phyloP scores from a whole-genome alignment of 1,284 basidiomycete genomes.

The Filobasidium uniguttulatum region DNA sequence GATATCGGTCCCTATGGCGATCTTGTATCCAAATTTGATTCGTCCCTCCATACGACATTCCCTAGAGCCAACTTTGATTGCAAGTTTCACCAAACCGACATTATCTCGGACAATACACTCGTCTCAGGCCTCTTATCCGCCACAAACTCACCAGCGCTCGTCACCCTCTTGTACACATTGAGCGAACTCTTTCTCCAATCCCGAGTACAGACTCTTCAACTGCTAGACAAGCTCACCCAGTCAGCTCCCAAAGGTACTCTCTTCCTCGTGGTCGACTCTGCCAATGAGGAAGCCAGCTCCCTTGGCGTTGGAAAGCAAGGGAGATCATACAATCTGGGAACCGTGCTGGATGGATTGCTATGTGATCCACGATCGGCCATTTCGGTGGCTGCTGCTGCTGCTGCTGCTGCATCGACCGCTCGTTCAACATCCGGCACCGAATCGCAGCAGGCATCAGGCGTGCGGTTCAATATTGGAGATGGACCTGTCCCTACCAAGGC shows the following conservation, averaged over 20 bases:
- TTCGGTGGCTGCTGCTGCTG: background rate
- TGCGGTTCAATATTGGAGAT: too few species aligned
- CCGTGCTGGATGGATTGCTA: slow-evolving; percentile 24
- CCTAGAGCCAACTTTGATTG: background rate
- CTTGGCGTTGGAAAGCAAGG: slow-evolving; percentile 20
- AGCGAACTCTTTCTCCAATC: slow-evolving; percentile 38
- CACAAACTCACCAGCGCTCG: slow-evolving; percentile 19
- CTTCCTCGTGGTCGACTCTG: slow-evolving; percentile 37
- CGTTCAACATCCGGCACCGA: background rate
- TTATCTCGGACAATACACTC: slow-evolving; percentile 1
- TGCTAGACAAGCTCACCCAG: slow-evolving; percentile 29
- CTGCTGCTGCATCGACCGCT: too few species aligned
- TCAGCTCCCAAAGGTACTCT: slow-evolving; percentile 30
- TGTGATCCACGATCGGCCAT: slow-evolving; percentile 1
- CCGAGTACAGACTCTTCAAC: slow-evolving; percentile 30
- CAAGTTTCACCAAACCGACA: slow-evolving; percentile 11
- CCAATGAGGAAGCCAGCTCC: slow-evolving; percentile 21
- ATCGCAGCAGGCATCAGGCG: slow-evolving; percentile 7
- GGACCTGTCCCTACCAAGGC: slow-evolving; percentile 4
- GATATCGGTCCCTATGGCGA: slow-evolving; percentile 10
- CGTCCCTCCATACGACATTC: background rate
- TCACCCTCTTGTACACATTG: slow-evolving; percentile 38
- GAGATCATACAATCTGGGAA: slow-evolving; percentile 26
- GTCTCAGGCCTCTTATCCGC: background rate
- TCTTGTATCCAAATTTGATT: slow-evolving; percentile 4